Percentiles rank a stretch among this genome's conserved stretches.
Conservation (phyloP, 768 basidiomycete species). For the Udeniomyces megalosporus region DNA sequence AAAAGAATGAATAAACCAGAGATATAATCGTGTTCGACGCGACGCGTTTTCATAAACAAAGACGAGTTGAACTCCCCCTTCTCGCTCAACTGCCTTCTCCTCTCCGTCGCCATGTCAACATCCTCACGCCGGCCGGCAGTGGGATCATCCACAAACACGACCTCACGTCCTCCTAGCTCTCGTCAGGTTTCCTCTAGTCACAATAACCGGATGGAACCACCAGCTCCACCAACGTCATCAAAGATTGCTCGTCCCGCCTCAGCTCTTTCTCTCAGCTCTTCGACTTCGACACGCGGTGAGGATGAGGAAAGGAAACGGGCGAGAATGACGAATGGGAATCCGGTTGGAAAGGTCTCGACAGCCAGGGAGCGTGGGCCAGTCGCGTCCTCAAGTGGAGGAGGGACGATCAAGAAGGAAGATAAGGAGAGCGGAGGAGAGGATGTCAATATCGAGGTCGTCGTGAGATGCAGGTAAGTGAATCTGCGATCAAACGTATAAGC, state of each 20-base stretch:
- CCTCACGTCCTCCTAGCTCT: neutral
- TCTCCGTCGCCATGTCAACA: no score
- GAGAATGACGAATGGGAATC: neutral
- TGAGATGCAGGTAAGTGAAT: constrained; percentile 54
- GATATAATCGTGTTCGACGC: no score
- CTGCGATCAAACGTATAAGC: neutral
- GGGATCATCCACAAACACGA: no score
- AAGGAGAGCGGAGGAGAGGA: constrained; percentile 35
- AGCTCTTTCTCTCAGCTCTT: neutral
- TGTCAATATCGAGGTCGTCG: constrained; percentile 81
- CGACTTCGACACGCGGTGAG: neutral
- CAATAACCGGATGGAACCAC: neutral
- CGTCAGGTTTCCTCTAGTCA: neutral
- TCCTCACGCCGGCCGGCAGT: no score
- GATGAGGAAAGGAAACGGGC: neutral
- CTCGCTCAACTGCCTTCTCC: no score
- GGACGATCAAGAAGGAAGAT: neutral
- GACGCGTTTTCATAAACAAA: no score
- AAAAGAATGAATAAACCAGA: no score
- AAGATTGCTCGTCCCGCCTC: neutral
- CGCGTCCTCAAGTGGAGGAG: neutral
- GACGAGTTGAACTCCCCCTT: no score
- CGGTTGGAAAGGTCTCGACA: neutral
- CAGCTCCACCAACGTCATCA: neutral
- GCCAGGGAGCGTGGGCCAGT: neutral